Evolutionary conservation across 371 early-diverging fungal genomes (phyloP), one percentile per base, ranked within the genome.

Genomic region (Rhizopus delemar): DNA sequence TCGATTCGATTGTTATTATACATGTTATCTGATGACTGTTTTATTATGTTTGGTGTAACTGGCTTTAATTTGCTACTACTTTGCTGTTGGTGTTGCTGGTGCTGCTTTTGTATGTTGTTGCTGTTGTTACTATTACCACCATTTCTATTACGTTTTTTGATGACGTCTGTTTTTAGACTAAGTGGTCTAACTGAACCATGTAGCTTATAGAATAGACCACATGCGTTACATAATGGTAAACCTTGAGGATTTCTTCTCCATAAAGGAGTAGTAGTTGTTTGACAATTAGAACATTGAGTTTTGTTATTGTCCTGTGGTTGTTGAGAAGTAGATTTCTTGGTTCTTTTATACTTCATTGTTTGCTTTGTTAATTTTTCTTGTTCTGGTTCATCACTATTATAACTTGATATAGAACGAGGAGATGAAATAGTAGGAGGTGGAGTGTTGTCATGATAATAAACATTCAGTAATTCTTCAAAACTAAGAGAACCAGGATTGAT

Each of bases 171-270:
- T 69, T 91, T 92, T 34, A 94, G 83, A 58, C 86, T 84, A 11
- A 87, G 71, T 1, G 92, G 96, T n/a, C 96, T 84, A 16, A 87
- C 90, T 32, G 86, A 80, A 50, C 88, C 87, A 71, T 99, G 99
- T 3, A 96, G 74, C 68, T 94, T 95, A 55, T 86, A 79, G 56
- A 86, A 88, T 34, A 86, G 59, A 15, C 87, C 87, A 62, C 87
- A 86, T 5, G 87, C 87, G 62, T 86, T 86, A 51, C 87, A 86
- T 32, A 86, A 68, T 4, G 85, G 85, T 9, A 78, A 68, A 6
- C 90, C 86, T 53, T 88, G 87, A 7, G 84, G 82, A 66, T 92
- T 89, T 45, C 97, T 84, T 35, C 99, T 86, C 99, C 99, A 99
- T 15, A 97, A 85, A 1, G 99, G 97, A 0, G 99, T 99, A 5